These are phyloP conservation scores for Metschnikowia kunwiensis DNA, from an alignment of 805 yeast species.

Conservation along the genomic window DNA sequence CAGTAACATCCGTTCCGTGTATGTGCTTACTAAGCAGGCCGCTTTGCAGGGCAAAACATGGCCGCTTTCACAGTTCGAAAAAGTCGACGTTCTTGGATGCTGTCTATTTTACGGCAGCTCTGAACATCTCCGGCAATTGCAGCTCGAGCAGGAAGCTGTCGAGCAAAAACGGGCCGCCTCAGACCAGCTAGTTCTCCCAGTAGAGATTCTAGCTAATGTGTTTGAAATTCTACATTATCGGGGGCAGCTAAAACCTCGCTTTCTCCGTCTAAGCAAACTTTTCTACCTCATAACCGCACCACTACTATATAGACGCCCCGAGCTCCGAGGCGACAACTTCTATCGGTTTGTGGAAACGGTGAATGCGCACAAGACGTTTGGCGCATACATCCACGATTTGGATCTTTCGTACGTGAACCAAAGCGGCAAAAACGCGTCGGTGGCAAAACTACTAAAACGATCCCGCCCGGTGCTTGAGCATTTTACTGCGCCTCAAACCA, in stretches of 20 bases:
- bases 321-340: slow-evolving; percentile 65
- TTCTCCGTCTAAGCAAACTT: slow-evolving; percentile 56
- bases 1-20: slow-evolving; percentile 30
- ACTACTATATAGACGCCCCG: slow-evolving; percentile 61
- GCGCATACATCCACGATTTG: slow-evolving; percentile 57
- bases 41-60: slow-evolving; percentile 31
- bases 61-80: slow-evolving; percentile 52
- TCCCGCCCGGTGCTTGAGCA: slow-evolving; percentile 62
- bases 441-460: slow-evolving; percentile 76
- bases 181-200: slow-evolving; percentile 29
- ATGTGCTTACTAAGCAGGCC: slow-evolving; percentile 29
- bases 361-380: slow-evolving; percentile 48
- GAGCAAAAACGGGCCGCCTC: slow-evolving; percentile 12
- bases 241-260: slow-evolving; percentile 43
- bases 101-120: slow-evolving; percentile 27
- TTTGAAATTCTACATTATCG: slow-evolving; percentile 28
- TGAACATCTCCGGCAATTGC: slow-evolving; percentile 19
- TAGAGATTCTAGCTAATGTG: slow-evolving; percentile 33
- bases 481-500: slow-evolving; percentile 90
- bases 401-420: slow-evolving; percentile 82
- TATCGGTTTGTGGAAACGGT: slow-evolving; percentile 67
- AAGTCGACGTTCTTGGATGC: slow-evolving; percentile 45
- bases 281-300: slow-evolving; percentile 65
- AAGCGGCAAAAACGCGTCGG: slow-evolving; percentile 86
- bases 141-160: slow-evolving; percentile 8